A percentile compares a stretch with the other conserved stretches of the same genome.
Evolutionary conservation across 31 red algal genomes (phyloP).

Genomic region (Pterothamnion heteromorphum): DNA sequence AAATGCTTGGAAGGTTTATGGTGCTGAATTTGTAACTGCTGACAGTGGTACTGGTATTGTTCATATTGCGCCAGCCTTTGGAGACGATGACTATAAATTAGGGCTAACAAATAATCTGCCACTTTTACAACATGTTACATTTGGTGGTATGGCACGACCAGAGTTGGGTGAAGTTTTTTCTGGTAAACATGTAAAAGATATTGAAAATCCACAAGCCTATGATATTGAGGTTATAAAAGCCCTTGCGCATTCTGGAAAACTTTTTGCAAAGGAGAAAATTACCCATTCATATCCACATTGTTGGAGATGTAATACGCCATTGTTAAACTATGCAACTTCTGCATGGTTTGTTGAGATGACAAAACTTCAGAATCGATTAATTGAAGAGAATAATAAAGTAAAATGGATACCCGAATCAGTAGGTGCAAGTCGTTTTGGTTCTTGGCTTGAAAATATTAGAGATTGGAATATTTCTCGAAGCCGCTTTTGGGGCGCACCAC

Average conservation of each 20-base stretch:
- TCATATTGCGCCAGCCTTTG: slow-evolving; percentile 37
- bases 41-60: slow-evolving; percentile 38
- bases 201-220: not conserved
- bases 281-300: slow-evolving; percentile 26
- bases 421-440: not conserved
- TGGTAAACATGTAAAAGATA: slow-evolving; percentile 5
- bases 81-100: not conserved
- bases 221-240: slow-evolving; percentile 15
- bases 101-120: not conserved
- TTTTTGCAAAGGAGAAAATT: not conserved
- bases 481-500: slow-evolving; percentile 30
- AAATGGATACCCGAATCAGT: slow-evolving; percentile 14
- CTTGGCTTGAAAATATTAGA: slow-evolving; percentile 22
- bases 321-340: slow-evolving; percentile 17
- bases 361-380: not conserved
- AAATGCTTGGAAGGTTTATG: not conserved
- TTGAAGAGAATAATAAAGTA: not conserved
- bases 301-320: slow-evolving; percentile 14
- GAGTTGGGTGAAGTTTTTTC: not conserved
- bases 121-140: not conserved
- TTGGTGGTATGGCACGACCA: not conserved
- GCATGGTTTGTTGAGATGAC: slow-evolving; percentile 20
- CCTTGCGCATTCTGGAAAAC: not conserved
- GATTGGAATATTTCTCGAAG: slow-evolving; percentile 27
- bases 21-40: slow-evolving; percentile 28